These are phyloP conservation scores for Termitomyces heimii DNA, from an alignment of 768 basidiomycete genomes.

Conservation along the genomic window DNA sequence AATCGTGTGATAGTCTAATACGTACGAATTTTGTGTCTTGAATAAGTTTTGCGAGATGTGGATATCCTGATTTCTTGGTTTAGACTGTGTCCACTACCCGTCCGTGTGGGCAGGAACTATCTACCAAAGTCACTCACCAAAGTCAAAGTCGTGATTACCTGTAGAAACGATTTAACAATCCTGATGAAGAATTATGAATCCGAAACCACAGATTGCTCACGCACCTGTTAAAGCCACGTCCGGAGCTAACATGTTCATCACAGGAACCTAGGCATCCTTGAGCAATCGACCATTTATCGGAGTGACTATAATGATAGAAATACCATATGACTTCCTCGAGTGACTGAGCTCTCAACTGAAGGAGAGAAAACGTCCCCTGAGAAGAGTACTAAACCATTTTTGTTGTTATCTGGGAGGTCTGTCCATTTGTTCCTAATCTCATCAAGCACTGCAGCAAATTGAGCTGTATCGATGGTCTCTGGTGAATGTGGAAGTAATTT, in stretches of 20 bases:
- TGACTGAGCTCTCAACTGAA: conserved; percentile 81
- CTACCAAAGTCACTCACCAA: conserved; percentile 76
- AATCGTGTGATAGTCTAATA: conserved; percentile 8
- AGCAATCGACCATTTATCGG: not conserved
- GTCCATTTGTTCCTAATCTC: conserved; percentile 57
- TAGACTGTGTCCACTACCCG: not conserved
- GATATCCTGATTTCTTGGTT: conserved; percentile 40
- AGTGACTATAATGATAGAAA: not conserved
- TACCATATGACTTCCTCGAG: conserved; percentile 90
- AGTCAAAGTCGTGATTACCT: conserved; percentile 96
- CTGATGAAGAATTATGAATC: not conserved
- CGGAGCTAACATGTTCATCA: conserved; percentile 75
- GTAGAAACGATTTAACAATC: not conserved
- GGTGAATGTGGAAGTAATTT: conserved; percentile 45
- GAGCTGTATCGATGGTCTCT: conserved; percentile 80
- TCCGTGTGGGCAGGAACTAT: not conserved
- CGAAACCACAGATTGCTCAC: conserved; percentile 17
- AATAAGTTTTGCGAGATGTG: conserved; percentile 61
- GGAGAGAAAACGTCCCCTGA: conserved; percentile 90
- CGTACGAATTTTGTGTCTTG: conserved; percentile 70
- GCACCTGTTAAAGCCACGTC: conserved; percentile 77
- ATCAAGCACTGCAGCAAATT: conserved; percentile 72
- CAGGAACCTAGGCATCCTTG: conserved; percentile 54
- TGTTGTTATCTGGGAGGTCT: conserved; percentile 35
- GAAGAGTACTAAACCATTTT: conserved; percentile 77